These are phyloP conservation scores for Xylariaceae sp. DNA, from an alignment of 2,329 filamentous ascomycete species.

Conservation along the genomic window DNA sequence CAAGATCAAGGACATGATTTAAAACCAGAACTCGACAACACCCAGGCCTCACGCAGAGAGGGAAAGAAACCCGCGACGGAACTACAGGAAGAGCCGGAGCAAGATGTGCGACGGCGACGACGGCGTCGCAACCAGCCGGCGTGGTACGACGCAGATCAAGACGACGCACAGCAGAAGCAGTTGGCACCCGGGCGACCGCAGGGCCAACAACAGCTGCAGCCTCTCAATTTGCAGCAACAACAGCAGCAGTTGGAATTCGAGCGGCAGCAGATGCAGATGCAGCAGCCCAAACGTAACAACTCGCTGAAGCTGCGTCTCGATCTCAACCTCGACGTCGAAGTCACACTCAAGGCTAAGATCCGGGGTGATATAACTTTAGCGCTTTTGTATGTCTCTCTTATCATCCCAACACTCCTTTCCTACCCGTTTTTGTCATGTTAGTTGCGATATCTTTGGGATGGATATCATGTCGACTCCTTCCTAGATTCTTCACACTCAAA, in stretches of 20 bases:
- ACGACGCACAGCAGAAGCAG: constrained; percentile 29
- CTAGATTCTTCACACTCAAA: background rate
- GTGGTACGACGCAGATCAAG: constrained; percentile 28
- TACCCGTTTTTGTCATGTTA: background rate
- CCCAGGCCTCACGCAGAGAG: constrained; percentile 36
- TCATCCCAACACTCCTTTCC: background rate
- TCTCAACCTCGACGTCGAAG: constrained; percentile 77
- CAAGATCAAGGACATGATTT: constrained; percentile 11
- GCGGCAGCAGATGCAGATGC: constrained; percentile 23
- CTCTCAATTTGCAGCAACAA: background rate
- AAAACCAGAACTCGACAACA: constrained; percentile 16
- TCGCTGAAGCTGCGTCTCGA: constrained; percentile 70
- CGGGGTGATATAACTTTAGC: constrained; percentile 68
- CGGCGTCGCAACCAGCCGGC: constrained; percentile 32
- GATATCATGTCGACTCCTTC: background rate
- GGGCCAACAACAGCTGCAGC: constrained; percentile 21
- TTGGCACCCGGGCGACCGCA: constrained; percentile 26
- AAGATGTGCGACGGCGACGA: constrained; percentile 25
- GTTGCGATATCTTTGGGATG: background rate
- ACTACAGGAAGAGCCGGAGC: constrained; percentile 25
- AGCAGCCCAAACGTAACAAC: constrained; percentile 38
- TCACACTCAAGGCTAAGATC: constrained; percentile 79
- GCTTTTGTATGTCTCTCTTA: constrained; percentile 21
- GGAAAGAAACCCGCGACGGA: constrained; percentile 21
- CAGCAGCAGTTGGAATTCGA: constrained; percentile 25